Evolutionary conservation across 2,329 filamentous ascomycete genomes (phyloP), one percentile per base, ranked within the genome.

Genomic region (Pleomassaria siparia): DNA sequence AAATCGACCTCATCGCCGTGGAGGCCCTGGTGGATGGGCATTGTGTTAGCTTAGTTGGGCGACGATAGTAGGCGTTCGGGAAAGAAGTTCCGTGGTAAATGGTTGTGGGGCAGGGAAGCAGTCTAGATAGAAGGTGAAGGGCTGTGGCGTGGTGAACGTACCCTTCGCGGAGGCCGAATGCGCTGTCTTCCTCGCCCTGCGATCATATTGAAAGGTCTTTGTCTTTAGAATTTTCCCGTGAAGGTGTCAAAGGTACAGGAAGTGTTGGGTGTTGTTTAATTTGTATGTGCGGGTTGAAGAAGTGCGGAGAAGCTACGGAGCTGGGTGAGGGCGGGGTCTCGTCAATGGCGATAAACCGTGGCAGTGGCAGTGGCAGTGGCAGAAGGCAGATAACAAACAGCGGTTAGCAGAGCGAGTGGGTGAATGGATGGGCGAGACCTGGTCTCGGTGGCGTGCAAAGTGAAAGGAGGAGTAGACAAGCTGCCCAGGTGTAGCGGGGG

Each of bases 1-100:
- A 96, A 96, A 56, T 95, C 89, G 59, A 87, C 79, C 9, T 80
- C 77, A 55, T 86, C 84, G 51, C 76, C 80, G 49, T 76, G 77
- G 18, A 84, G 69, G 47, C 81, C 80, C 84, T 87, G 61, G 47
- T 28, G 29, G 24, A 32, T 35, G 16, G 40, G 25, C 36, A 44
- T 36, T 11, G 36, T 45, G 44, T 49, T 49, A 54, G 51, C 36
- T 12, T 12, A 12, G 16, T 39, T 30, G 46, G 10, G 13, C 30
- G 42, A 33, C 18, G 15, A 48, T 36, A 20, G 15, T 40, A 18
- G 28, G 13, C 12, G 13, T 13, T 12, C 7, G 32, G 25, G 7
- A 25, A 30, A 20, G 16, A 32, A 2, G 18, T 21, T 21, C 13
- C 21, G 35, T 36, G 20, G 12, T n/a, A 21, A 24, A n/a, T n/a